Base-by-base conservation (phyloP, 495 filamentous ascomycete genomes). In the Lasiosphaeria miniovina region DNA sequence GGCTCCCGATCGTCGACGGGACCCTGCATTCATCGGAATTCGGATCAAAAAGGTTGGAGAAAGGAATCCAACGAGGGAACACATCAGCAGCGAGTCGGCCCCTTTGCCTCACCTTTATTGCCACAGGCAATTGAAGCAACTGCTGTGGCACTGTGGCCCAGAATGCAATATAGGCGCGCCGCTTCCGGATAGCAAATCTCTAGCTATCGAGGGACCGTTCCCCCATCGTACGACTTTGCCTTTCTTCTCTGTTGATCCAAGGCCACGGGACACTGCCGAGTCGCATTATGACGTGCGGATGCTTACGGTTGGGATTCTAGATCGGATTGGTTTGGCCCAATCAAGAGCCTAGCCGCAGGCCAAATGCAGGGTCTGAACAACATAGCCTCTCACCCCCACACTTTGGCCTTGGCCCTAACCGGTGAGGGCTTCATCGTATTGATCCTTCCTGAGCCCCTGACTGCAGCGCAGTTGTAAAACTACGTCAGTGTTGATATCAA, bases 321-420 rank as follows among this genome's bases (percentile, higher is more conserved):
- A 59, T 59, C 50, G 57, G 57, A 24, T 59, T 35, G 49, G 50
- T 24, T 32, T 17, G 41, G 41, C 15, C 57, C 57, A 59, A 59
- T 59, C 57, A 52, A 8, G 34, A 15, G 31, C 3, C 36, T 9
- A 33, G 34, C 24, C 14, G 32, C 45, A 45, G 43, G 43, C 12
- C n/a, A 38, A 36, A 8, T 34, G 11, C 11, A 36, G 15, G 36
- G 17, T 24, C 36, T 24, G 24, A 24, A 35, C 12, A 4, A 14
- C 10, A 33, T 12, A 11, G 8, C 6, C 35, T 43, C 56, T 50
- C 14, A 12, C 36, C 58, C 49, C 49, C 49, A 24, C 17, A 36
- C 17, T 0, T 24, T 24, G 24, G 24, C 41, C 5, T 49, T 31
- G 33, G 14, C 50, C 41, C 2, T 49, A 60, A 60, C 58, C 58